Evolutionary conservation across 2,329 filamentous ascomycete genomes (phyloP).

Genomic region (Rhynchosporium secalis): DNA sequence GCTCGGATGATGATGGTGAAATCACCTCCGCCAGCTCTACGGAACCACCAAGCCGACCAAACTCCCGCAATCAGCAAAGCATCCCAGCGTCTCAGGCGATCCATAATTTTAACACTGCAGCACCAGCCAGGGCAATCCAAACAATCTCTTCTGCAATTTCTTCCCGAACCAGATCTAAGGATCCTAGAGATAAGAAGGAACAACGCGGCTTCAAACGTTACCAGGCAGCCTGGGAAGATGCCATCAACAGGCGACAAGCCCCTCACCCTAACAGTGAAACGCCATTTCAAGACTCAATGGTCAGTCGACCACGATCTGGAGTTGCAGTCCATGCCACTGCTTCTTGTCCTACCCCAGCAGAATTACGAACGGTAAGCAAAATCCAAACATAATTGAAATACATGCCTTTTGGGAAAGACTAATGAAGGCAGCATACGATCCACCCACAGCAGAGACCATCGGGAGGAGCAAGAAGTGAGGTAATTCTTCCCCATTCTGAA

Average conservation of each 20-base stretch:
- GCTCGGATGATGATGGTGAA: conserved; percentile 33
- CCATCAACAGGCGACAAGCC: conserved; percentile 32
- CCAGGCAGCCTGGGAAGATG: conserved; percentile 41
- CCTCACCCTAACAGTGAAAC: conserved; percentile 1
- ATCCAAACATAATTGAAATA: background rate
- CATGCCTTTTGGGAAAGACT: conserved; percentile 21
- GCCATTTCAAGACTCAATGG: background rate
- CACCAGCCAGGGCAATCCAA: background rate
- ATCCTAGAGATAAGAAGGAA: conserved; percentile 28
- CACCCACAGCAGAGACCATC: conserved; percentile 26
- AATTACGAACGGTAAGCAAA: conserved; percentile 19
- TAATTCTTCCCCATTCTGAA: conserved; percentile 33
- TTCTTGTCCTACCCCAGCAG: background rate
- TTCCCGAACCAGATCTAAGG: conserved; percentile 29
- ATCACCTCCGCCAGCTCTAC: conserved; percentile 29
- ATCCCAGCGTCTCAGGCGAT: background rate
- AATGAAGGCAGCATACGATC: conserved; percentile 27
- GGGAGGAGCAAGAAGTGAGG: conserved; percentile 31
- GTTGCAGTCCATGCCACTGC: background rate
- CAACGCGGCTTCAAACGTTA: conserved; percentile 40
- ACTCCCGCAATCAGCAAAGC: conserved; percentile 23
- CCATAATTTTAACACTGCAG: background rate
- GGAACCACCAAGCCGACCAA: conserved; percentile 21
- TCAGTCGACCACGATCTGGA: background rate
- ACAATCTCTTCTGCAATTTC: conserved; percentile 22